Percentiles rank a stretch among this genome's conserved stretches.
phyloP scores from a whole-genome alignment of 2,329 filamentous ascomycete genomes.

The Colletotrichum cereale region DNA sequence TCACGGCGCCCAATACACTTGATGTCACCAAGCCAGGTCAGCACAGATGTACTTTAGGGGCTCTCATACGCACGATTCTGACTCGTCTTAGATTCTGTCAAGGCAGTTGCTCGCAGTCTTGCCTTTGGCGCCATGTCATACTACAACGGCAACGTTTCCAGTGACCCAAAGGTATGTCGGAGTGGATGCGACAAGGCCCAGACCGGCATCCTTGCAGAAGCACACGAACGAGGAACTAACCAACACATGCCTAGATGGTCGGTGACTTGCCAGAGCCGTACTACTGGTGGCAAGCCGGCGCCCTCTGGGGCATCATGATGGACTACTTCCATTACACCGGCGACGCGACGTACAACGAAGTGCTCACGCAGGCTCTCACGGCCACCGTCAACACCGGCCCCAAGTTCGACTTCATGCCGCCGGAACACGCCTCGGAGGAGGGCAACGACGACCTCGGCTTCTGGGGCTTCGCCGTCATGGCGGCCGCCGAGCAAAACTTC shows the following conservation, averaged over 20 bases:
- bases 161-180: slow-evolving; percentile 57
- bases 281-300: slow-evolving; percentile 77
- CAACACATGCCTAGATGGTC: slow-evolving; percentile 56
- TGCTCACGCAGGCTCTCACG: slow-evolving; percentile 69
- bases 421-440: slow-evolving; percentile 67
- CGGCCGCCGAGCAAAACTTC: slow-evolving; percentile 77
- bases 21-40: slow-evolving; percentile 53
- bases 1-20: slow-evolving; percentile 53
- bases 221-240: not conserved
- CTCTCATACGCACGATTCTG: not conserved
- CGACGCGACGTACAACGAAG: slow-evolving; percentile 71
- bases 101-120: slow-evolving; percentile 69
- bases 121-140: slow-evolving; percentile 73
- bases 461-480: slow-evolving; percentile 77
- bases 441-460: slow-evolving; percentile 83
- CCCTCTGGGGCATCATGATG: slow-evolving; percentile 75
- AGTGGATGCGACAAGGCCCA: too few species aligned
- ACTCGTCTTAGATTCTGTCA: slow-evolving; percentile 67
- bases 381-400: slow-evolving; percentile 68
- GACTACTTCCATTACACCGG: slow-evolving; percentile 78
- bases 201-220: not conserved
- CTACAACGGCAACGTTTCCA: slow-evolving; percentile 73
- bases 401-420: slow-evolving; percentile 70
- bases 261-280: slow-evolving; percentile 75
- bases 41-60: slow-evolving; percentile 26